These are phyloP conservation scores for Globisporangium megalacanthum DNA, from an alignment of 352 stramenopile species.

Conservation along the genomic window DNA sequence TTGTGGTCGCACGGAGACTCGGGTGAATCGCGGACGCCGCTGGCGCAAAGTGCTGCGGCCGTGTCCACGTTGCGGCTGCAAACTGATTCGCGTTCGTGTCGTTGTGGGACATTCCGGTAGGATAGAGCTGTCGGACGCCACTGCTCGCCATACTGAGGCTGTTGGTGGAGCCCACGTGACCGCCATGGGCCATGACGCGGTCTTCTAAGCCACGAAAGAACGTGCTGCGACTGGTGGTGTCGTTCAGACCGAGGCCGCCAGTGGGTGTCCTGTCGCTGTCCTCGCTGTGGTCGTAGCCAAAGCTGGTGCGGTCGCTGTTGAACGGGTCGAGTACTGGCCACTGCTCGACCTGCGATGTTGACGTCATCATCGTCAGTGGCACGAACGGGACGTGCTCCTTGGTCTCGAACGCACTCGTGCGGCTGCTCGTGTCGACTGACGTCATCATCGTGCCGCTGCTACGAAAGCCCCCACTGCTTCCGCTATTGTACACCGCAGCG, in stretches of 20 bases:
- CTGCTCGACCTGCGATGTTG: background rate
- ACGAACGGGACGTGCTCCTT: background rate
- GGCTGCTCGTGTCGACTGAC: background rate
- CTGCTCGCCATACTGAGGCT: background rate
- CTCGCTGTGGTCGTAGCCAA: background rate
- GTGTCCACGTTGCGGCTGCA: slow-evolving; percentile 9
- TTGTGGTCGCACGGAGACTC: slow-evolving; percentile 6
- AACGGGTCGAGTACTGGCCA: slow-evolving; percentile 1
- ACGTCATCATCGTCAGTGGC: background rate
- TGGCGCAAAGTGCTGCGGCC: slow-evolving; percentile 11
- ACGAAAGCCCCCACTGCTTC: background rate
- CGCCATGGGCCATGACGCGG: too few relatives aligned
- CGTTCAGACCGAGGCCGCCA: background rate
- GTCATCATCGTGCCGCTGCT: background rate
- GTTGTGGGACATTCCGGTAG: background rate
- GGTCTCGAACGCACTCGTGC: too few relatives aligned
- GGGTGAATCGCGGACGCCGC: slow-evolving; percentile 11
- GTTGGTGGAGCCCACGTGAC: background rate
- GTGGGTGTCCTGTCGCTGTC: background rate
- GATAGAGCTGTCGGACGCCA: background rate
- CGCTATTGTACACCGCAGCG: background rate
- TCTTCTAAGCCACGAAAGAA: too few relatives aligned
- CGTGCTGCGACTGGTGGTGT: background rate
- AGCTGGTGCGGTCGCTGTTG: background rate
- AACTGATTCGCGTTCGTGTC: slow-evolving; percentile 6